A percentile compares a stretch with the other conserved stretches of the same genome.
Evolutionary conservation across 208 protist species (phyloP).

Genomic region (Leishmania braziliensis): DNA sequence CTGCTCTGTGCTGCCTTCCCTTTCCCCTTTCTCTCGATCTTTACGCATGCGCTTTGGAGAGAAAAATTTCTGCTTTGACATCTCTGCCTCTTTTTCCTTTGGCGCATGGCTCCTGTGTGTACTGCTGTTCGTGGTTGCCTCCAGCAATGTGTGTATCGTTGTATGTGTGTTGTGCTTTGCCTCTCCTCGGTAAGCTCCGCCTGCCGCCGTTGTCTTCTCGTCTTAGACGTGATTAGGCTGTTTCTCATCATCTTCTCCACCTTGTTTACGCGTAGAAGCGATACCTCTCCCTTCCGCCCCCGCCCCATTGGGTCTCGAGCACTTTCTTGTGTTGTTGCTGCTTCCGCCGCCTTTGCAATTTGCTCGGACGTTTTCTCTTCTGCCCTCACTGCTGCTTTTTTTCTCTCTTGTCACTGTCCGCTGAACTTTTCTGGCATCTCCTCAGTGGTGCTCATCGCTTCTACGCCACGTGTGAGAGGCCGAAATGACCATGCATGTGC

Average conservation of each 20-base stretch:
- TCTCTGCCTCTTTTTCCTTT: background rate
- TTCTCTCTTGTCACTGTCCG: background rate
- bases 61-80: background rate
- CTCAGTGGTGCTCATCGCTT: background rate
- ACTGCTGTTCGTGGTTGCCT: too few relatives aligned
- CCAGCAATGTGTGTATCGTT: too few relatives aligned
- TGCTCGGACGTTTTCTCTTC: background rate
- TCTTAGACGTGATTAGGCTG: too few relatives aligned
- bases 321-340: background rate
- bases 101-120: background rate
- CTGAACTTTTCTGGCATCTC: background rate
- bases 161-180: too few relatives aligned
- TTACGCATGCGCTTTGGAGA: background rate
- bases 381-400: background rate
- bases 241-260: background rate
- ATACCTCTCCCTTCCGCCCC: background rate
- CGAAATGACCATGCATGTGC: background rate
- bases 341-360: background rate
- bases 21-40: background rate
- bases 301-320: background rate
- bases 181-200: too few relatives aligned
- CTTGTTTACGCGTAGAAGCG: background rate
- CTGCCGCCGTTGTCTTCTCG: too few relatives aligned
- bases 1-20: background rate
- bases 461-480: background rate